Evolutionary conservation across 371 early-diverging fungal genomes (phyloP).

Genomic region (Mucor velutinosus): DNA sequence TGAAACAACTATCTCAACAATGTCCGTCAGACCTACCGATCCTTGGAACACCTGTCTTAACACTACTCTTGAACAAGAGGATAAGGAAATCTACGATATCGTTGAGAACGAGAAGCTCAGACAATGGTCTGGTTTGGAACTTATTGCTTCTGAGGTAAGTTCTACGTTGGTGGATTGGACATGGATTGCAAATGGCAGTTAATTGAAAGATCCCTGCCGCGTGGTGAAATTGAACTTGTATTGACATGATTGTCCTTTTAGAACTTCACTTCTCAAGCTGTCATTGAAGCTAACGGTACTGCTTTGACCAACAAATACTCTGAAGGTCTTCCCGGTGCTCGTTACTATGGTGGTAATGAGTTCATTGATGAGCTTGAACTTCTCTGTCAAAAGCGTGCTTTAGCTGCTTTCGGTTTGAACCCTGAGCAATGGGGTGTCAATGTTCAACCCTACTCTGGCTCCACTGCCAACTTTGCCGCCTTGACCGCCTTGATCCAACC

Average conservation of each 20-base stretch:
- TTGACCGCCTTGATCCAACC: constrained; percentile 95
- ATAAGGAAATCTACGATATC: constrained; percentile 91
- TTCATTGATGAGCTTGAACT: constrained; percentile 96
- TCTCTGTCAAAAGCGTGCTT: constrained; percentile 95
- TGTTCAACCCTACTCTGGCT: constrained; percentile 98
- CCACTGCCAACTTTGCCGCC: constrained; percentile 98
- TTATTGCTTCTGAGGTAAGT: constrained; percentile 97
- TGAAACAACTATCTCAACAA: constrained; percentile 17
- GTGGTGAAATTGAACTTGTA: not conserved
- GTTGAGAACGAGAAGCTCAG: constrained; percentile 97
- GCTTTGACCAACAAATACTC: constrained; percentile 99
- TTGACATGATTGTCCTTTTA: constrained; percentile 30
- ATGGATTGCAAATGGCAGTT: not conserved
- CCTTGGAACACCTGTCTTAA: constrained; percentile 73
- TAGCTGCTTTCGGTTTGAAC: constrained; percentile 92
- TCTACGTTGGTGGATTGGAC: not conserved
- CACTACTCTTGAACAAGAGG: constrained; percentile 80
- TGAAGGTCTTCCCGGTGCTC: constrained; percentile 97
- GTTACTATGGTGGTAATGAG: constrained; percentile 97
- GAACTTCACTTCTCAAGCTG: constrained; percentile 98
- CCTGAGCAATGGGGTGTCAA: constrained; percentile 98
- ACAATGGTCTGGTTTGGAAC: constrained; percentile 94
- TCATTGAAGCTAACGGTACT: constrained; percentile 98
- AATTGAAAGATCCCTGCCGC: not conserved
- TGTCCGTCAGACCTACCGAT: constrained; percentile 49